Evolutionary conservation across 2,329 filamentous ascomycete species (phyloP), one percentile per base, ranked within the genome.

Genomic region (Ustulina deusta): DNA sequence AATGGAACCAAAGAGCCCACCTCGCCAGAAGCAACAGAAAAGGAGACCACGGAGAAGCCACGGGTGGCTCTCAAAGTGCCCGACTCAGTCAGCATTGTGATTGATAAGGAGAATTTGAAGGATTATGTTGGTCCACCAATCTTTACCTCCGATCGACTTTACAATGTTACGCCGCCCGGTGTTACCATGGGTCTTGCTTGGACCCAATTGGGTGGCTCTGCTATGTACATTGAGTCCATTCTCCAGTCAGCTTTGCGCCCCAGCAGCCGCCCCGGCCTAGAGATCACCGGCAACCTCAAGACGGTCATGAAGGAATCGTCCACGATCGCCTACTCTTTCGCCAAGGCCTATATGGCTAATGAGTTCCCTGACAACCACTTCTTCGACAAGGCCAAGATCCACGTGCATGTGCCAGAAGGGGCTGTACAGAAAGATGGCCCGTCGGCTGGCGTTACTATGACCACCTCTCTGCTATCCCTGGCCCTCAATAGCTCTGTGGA

Each of bases 231-330:
- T 65, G 96, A 99, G 81, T 97, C 94, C 1, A 98, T 99, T 70
- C 84, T 99, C 59, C 94, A 99, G 78, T 92, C 90, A 68, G 89
- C 92, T 0, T 86, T 98, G 55, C 89, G 89, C 11, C 86, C 90
- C 32, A 86, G 87, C 65, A 95, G 93, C 29, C 87, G 91, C 20
- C 91, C 95, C 6, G 89, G 91, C 20, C 85, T 99, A 49, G 93
- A 97, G 77, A 94, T 94, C 68, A 99, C 96, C 0, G 96, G 96
- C 66, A 98, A 98, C 78, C 86, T 99, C 56, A 96, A 97, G 83
- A 89, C 89, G 17, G 96, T 99, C 44, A 99, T 99, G 97, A 98
- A 97, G 82, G 96, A 99, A 82, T 97, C 94, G 1, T 96, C 94
- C 0, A 86, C 89, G 2, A 97, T 99, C 72, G 97, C 96, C 54